Base-by-base conservation (phyloP, 768 basidiomycete genomes). In the Lactifluus piperatus region DNA sequence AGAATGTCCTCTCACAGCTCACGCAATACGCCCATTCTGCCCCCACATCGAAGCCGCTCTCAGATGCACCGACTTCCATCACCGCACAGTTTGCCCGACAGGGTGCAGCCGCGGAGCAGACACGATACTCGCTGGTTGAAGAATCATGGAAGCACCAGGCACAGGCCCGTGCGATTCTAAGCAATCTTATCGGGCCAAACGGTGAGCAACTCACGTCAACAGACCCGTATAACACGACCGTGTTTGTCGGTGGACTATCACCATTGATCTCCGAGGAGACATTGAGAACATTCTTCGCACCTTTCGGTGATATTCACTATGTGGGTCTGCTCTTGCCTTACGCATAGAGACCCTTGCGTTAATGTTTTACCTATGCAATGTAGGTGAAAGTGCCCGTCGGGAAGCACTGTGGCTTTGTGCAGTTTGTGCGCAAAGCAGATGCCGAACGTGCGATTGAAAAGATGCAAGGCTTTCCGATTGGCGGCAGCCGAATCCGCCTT, bases 321-420 rank as follows among this genome's bases (percentile, higher is more conserved):
- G 91, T 91, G 69, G 57, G 86, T 74, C 16, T 47, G 29, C 50
- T 54, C 39, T 36, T 37, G 41, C 20, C 58, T 50, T 45, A 46
- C 49, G 16, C 48, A 36, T 13, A n/a, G 5, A 2, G 30, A 67
- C 18, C 54, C 30, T 27, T 68, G 66, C 59, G 30, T 26, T 56
- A 22, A 56, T 48, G 29, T 48, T 44, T 47, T 11, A 47, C 37
- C 9, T n/a, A 10, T 36, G 11, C 41, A 41, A 62, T 46, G 45
- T 64, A 91, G 90, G 93, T 95, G 68, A 95, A 94, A 72, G 93
- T 97, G n/a, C 94, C 94, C 11, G 86, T 91, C 45, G 92, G 91
- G 51, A 95, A 95, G 68, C 90, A 94, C 64, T 97, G 94, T 66
- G 94, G 94, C 1, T 97, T 97, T 67, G 94, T 97, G 46, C 94